Evolutionary conservation across 352 stramenopile species (phyloP).

Genomic region (Phytopythium sindhum): DNA sequence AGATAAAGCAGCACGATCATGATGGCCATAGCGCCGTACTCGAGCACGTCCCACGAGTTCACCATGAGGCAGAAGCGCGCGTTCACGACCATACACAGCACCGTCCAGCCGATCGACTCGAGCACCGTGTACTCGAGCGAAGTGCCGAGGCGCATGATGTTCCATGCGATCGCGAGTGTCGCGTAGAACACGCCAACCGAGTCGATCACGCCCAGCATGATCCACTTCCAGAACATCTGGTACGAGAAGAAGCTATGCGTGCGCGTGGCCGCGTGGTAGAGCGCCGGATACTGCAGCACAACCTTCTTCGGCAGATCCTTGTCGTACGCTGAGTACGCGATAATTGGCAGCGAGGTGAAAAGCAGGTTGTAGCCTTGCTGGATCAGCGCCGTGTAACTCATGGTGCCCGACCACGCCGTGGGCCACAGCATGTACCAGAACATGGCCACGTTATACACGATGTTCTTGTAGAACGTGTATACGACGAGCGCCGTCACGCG

Average conservation of each 20-base stretch:
- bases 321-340: conserved; percentile 80
- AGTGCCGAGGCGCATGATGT: conserved; percentile 57
- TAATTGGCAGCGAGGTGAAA: conserved; percentile 92
- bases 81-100: conserved; percentile 76
- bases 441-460: conserved; percentile 88
- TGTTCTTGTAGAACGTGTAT: conserved; percentile 92
- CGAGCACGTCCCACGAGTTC: conserved; percentile 73
- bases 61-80: conserved; percentile 77
- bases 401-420: conserved; percentile 90
- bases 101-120: conserved; percentile 64
- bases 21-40: conserved; percentile 47
- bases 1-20: conserved; percentile 60
- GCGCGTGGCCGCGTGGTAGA: conserved; percentile 65
- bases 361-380: conserved; percentile 95
- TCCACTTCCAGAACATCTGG: conserved; percentile 87
- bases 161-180: conserved; percentile 39
- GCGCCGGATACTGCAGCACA: conserved; percentile 49
- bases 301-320: conserved; percentile 70
- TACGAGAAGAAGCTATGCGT: conserved; percentile 70
- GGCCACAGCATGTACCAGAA: conserved; percentile 87
- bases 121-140: conserved; percentile 64
- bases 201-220: conserved; percentile 69
- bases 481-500: conserved; percentile 85
- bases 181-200: conserved; percentile 73
- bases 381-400: conserved; percentile 83